Evolutionary conservation across 306 rosid species (phyloP).

Genomic region (Fragaria nilgerrensis): DNA sequence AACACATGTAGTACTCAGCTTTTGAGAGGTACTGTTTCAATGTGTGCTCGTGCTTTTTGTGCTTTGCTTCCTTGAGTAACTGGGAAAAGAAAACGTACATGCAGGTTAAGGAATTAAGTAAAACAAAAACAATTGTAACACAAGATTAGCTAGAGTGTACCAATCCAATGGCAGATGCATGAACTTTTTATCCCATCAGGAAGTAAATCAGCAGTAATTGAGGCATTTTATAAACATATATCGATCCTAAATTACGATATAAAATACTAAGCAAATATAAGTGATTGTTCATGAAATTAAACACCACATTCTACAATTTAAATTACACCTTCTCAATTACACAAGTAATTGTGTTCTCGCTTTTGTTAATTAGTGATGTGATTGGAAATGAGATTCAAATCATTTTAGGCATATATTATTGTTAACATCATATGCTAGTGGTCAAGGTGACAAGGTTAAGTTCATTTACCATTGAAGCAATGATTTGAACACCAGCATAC

Average conservation of each 20-base stretch:
- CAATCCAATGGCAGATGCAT: neutral
- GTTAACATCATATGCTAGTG: neutral
- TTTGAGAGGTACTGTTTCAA: slow-evolving; percentile 55
- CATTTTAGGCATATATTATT: neutral
- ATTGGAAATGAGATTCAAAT: neutral
- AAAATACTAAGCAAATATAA: too few species aligned
- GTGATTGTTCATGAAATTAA: too few species aligned
- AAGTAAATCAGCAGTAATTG: neutral
- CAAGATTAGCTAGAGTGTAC: neutral
- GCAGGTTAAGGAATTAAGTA: slow-evolving; percentile 12
- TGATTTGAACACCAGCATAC: slow-evolving; percentile 63
- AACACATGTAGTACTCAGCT: slow-evolving; percentile 62
- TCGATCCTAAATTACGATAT: too few species aligned
- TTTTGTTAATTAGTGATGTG: neutral
- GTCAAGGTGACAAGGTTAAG: neutral
- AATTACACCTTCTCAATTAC: too few species aligned
- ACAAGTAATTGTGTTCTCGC: neutral
- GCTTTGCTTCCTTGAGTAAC: slow-evolving; percentile 59
- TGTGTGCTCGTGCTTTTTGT: slow-evolving; percentile 38
- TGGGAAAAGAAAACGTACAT: slow-evolving; percentile 26
- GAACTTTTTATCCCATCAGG: neutral
- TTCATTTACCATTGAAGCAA: slow-evolving; percentile 61
- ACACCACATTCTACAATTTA: too few species aligned
- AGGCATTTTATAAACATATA: neutral
- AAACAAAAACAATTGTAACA: neutral